These are phyloP conservation scores for Ruellia speciosa DNA, from an alignment of 305 asterid genomes.

Conservation along the genomic window DNA sequence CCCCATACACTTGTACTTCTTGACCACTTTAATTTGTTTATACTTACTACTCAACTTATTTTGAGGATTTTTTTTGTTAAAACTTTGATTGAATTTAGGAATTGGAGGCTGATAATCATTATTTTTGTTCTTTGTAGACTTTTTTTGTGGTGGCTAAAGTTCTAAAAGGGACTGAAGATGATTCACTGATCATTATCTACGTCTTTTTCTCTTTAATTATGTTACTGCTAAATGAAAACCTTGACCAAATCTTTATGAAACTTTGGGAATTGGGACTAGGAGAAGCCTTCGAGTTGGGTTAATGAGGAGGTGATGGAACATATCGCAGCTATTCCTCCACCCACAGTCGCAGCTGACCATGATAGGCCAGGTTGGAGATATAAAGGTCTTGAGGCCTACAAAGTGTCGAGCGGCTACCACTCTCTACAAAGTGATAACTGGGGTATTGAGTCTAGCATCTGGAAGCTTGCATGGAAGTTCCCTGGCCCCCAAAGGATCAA, in stretches of 20 bases:
- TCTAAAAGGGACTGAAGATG: not conserved
- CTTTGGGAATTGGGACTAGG: too few species aligned
- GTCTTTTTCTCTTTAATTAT: not conserved
- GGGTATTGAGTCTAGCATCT: too few species aligned
- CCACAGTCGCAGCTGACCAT: too few species aligned
- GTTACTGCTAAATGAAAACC: not conserved
- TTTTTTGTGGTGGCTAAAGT: not conserved
- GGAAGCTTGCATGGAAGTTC: too few species aligned
- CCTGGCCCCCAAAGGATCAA: too few species aligned
- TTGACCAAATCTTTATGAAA: not conserved
- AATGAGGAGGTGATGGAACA: too few species aligned
- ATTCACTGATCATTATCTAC: not conserved
- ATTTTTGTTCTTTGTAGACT: not conserved
- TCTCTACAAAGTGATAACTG: too few species aligned
- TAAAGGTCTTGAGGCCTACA: too few species aligned
- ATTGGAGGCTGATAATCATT: not conserved
- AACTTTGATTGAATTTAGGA: not conserved
- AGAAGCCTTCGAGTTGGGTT: too few species aligned
- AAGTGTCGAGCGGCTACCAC: too few species aligned
- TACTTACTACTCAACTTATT: not conserved
- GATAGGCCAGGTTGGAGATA: too few species aligned
- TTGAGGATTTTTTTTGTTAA: not conserved
- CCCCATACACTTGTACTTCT: conserved; percentile 27
- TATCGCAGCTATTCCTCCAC: too few species aligned
- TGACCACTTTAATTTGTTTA: not conserved